Percentiles rank a stretch among this genome's conserved stretches.
Conservation (phyloP, 768 basidiomycete species). For the Lactarius evosmus region DNA sequence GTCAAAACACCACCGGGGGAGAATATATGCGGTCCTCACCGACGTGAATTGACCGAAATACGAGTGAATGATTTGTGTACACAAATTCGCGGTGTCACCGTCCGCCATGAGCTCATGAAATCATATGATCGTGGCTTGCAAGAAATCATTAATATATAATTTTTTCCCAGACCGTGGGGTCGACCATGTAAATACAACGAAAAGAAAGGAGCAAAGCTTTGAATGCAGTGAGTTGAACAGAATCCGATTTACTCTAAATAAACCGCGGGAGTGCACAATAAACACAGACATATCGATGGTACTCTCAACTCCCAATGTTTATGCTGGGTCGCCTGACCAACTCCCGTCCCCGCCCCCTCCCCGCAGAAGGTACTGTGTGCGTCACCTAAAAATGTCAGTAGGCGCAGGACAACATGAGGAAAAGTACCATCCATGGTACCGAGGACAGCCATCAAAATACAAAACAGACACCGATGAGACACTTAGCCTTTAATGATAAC, state of each 20-base stretch:
- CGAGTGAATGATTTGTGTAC: constrained; percentile 56
- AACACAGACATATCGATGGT: background rate
- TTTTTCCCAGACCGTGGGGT: background rate
- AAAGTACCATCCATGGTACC: constrained; percentile 16
- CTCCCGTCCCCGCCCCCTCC: background rate
- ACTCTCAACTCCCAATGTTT: no score
- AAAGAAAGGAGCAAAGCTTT: background rate
- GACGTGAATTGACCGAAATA: constrained; percentile 66
- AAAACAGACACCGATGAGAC: constrained; percentile 11
- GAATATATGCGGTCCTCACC: constrained; percentile 42
- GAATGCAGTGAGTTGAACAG: background rate
- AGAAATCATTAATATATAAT: constrained; percentile 15
- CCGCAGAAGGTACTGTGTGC: background rate
- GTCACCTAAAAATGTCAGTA: constrained; percentile 22
- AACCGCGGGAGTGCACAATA: background rate
- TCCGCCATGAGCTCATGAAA: constrained; percentile 52
- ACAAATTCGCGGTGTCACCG: constrained; percentile 56
- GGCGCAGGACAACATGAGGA: constrained; percentile 4
- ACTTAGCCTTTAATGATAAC: constrained; percentile 24
- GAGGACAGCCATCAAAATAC: constrained; percentile 1
- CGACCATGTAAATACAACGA: background rate
- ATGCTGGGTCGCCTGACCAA: background rate
- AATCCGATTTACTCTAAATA: background rate
- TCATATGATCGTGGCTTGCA: background rate
- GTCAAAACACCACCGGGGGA: background rate